These are phyloP conservation scores for Neopestalotiopsis sp. DNA, from an alignment of 2,329 filamentous ascomycete genomes.

Conservation along the genomic window DNA sequence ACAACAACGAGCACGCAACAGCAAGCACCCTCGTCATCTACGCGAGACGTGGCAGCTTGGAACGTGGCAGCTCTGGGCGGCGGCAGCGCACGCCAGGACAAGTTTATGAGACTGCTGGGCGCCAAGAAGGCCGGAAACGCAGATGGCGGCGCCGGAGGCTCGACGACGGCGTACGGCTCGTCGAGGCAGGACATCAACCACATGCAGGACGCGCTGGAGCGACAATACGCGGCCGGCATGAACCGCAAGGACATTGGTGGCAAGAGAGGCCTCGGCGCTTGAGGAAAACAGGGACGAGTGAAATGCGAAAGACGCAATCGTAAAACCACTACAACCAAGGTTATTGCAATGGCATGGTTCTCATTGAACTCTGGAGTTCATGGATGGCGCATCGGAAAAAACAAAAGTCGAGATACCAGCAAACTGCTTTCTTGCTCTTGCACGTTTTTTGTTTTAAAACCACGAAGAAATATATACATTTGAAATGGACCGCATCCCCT, in stretches of 20 bases:
- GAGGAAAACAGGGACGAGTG: conserved; percentile 16
- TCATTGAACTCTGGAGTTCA: neutral
- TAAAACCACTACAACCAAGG: neutral
- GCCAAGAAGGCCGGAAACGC: conserved; percentile 47
- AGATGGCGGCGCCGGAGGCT: conserved; percentile 18
- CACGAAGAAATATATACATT: conserved; percentile 19
- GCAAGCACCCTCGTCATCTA: conserved; percentile 12
- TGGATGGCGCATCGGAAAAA: conserved; percentile 1
- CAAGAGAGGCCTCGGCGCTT: conserved; percentile 59
- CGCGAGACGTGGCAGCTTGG: conserved; percentile 49
- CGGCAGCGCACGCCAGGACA: conserved; percentile 54
- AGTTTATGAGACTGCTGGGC: conserved; percentile 63
- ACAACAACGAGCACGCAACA: conserved; percentile 12
- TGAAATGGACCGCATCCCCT: neutral
- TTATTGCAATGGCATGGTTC: neutral
- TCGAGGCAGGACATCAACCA: conserved; percentile 32
- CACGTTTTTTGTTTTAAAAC: conserved; percentile 22
- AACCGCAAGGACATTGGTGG: conserved; percentile 58
- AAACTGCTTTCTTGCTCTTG: conserved; percentile 22
- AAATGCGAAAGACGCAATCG: neutral
- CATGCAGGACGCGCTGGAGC: conserved; percentile 57
- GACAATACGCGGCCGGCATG: conserved; percentile 62
- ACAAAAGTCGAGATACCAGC: conserved; percentile 11
- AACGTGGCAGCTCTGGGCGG: conserved; percentile 58
- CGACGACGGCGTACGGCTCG: conserved; percentile 11